Percentiles rank a stretch among this genome's conserved stretches.
These are phyloP conservation scores for Aspergillus floridensis DNA, from an alignment of 2,329 filamentous ascomycete genomes.

Conservation along the genomic window DNA sequence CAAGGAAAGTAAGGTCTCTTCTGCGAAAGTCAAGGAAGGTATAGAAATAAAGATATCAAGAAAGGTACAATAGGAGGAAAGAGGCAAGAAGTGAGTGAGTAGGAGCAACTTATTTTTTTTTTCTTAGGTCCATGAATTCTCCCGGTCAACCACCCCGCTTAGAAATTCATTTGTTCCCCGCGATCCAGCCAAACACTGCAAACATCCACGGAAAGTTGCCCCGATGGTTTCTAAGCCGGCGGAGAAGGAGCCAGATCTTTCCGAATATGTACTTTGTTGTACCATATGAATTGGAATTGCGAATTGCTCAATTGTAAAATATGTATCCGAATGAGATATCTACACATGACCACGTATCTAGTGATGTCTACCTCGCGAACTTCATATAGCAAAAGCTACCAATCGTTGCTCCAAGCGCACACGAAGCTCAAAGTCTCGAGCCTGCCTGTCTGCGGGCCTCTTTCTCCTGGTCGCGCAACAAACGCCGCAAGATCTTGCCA, in stretches of 20 bases:
- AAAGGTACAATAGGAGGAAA: not conserved
- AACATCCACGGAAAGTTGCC: slow-evolving; percentile 13
- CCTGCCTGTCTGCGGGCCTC: slow-evolving; percentile 63
- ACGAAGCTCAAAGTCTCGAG: slow-evolving; percentile 57
- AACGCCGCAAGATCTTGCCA: slow-evolving; percentile 61
- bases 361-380: not conserved
- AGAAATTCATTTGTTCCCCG: slow-evolving; percentile 30
- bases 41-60: not conserved
- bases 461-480: slow-evolving; percentile 72
- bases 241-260: not conserved
- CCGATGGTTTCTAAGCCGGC: not conserved
- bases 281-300: too few relatives aligned
- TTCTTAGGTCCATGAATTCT: slow-evolving; percentile 11
- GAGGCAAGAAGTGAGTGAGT: not conserved
- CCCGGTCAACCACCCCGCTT: slow-evolving; percentile 21
- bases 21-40: not conserved
- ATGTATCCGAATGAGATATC: not conserved
- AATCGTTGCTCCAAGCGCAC: not conserved
- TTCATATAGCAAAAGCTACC: not conserved
- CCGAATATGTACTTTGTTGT: not conserved
- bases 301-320: not conserved
- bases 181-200: slow-evolving; percentile 25
- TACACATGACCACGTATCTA: not conserved
- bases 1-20: not conserved
- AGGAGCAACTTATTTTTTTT: slow-evolving; percentile 9